These are phyloP conservation scores for Euphorbia pulcherrima DNA, from an alignment of 345 rosid species.

Conservation along the genomic window DNA sequence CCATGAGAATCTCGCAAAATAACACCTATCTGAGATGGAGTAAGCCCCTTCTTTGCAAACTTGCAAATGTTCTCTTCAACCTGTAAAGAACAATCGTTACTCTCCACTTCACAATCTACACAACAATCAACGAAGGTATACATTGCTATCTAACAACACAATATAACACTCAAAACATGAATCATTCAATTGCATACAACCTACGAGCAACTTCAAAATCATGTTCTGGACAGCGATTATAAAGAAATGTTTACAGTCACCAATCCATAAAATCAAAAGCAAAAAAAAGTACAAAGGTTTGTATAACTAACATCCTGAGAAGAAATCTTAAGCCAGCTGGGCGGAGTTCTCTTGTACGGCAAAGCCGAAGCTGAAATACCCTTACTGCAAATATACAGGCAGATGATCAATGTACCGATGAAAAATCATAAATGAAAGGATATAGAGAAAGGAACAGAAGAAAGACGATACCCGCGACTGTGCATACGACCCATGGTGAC, in stretches of 20 bases:
- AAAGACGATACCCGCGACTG: conserved; percentile 48
- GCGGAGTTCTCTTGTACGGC: conserved; percentile 83
- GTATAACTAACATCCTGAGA: conserved; percentile 50
- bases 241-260: neutral
- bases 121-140: neutral
- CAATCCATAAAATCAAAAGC: neutral
- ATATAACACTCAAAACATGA: neutral
- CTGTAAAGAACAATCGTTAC: conserved; percentile 7
- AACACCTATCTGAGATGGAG: conserved; percentile 34
- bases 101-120: neutral
- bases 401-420: neutral
- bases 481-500: conserved; percentile 90
- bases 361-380: conserved; percentile 85
- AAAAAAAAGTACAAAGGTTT: neutral
- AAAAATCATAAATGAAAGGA: neutral
- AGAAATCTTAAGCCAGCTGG: conserved; percentile 70
- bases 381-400: conserved; percentile 35
- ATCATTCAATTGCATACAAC: neutral
- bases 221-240: neutral
- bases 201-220: neutral
- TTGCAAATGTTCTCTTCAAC: conserved; percentile 34
- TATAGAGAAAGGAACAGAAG: neutral
- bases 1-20: conserved; percentile 34
- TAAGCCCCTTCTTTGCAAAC: conserved; percentile 34
- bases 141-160: neutral